These are phyloP conservation scores for Candida odintsovae DNA, from an alignment of 805 yeast species.

Conservation along the genomic window DNA sequence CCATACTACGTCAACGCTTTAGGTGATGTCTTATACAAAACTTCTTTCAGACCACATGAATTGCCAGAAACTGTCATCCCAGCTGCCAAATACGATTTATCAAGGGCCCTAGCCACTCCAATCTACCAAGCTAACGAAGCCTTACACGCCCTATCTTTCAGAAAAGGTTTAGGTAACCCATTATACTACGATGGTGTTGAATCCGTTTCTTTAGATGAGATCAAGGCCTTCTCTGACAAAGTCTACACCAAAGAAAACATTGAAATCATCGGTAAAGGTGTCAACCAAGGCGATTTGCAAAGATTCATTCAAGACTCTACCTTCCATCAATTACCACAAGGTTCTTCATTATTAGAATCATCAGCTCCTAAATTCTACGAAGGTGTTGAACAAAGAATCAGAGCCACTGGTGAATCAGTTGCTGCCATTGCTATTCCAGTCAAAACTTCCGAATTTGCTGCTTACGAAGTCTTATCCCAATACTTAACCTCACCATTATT, in stretches of 20 bases:
- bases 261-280: slow-evolving; percentile 68
- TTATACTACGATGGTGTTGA: slow-evolving; percentile 65
- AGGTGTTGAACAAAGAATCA: slow-evolving; percentile 67
- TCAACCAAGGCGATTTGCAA: slow-evolving; percentile 62
- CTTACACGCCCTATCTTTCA: slow-evolving; percentile 76
- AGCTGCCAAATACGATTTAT: slow-evolving; percentile 59
- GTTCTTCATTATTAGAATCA: slow-evolving; percentile 39
- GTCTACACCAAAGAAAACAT: slow-evolving; percentile 69
- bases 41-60: slow-evolving; percentile 81
- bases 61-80: slow-evolving; percentile 78
- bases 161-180: slow-evolving; percentile 84
- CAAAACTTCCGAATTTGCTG: slow-evolving; percentile 52
- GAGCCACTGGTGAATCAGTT: slow-evolving; percentile 58
- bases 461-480: slow-evolving; percentile 65
- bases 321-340: slow-evolving; percentile 57
- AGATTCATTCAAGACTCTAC: slow-evolving; percentile 62
- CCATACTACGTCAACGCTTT: slow-evolving; percentile 89
- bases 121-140: slow-evolving; percentile 64
- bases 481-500: slow-evolving; percentile 58
- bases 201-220: slow-evolving; percentile 53
- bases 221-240: slow-evolving; percentile 58
- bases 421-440: slow-evolving; percentile 83
- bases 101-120: slow-evolving; percentile 46
- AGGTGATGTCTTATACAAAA: slow-evolving; percentile 64
- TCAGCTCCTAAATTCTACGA: slow-evolving; percentile 40